A percentile compares a stretch with the other conserved stretches of the same genome.
Evolutionary conservation across 805 yeast genomes (phyloP).

Genomic region (Cyberlindnera bimundalis): DNA sequence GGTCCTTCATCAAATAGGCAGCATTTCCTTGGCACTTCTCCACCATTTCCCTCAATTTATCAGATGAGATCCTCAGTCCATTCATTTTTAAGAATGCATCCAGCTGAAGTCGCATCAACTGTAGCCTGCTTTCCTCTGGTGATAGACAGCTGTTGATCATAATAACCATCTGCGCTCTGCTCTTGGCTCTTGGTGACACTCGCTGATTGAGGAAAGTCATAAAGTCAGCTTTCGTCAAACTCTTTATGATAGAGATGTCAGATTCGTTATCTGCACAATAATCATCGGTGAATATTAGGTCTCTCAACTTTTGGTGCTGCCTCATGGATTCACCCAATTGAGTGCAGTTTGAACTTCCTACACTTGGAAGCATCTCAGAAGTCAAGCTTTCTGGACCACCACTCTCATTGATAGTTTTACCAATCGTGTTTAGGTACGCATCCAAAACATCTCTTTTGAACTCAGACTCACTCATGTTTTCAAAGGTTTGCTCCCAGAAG

Average conservation of each 20-base stretch:
- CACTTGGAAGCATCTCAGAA: slow-evolving; percentile 33
- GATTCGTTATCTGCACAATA: slow-evolving; percentile 19
- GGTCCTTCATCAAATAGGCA: slow-evolving; percentile 34
- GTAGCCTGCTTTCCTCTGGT: slow-evolving; percentile 34
- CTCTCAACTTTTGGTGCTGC: slow-evolving; percentile 39
- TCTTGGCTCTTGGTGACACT: slow-evolving; percentile 35
- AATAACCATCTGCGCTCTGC: slow-evolving; percentile 37
- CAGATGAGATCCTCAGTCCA: slow-evolving; percentile 44
- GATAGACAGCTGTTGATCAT: slow-evolving; percentile 38
- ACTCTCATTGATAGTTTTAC: slow-evolving; percentile 15
- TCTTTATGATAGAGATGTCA: slow-evolving; percentile 25
- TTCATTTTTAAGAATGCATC: slow-evolving; percentile 43
- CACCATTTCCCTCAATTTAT: slow-evolving; percentile 37
- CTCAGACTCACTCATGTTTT: slow-evolving; percentile 30
- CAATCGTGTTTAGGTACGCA: slow-evolving; percentile 34
- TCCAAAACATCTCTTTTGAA: slow-evolving; percentile 35
- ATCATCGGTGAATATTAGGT: slow-evolving; percentile 17
- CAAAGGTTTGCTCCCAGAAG: slow-evolving; percentile 37
- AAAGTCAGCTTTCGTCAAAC: slow-evolving; percentile 32
- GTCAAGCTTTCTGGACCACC: slow-evolving; percentile 36
- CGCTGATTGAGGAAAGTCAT: slow-evolving; percentile 32
- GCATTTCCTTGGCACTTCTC: slow-evolving; percentile 37
- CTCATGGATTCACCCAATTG: slow-evolving; percentile 29
- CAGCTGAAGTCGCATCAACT: slow-evolving; percentile 37
- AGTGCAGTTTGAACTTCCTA: slow-evolving; percentile 31